Evolutionary conservation across 108 stramenopile genomes (phyloP), one percentile per base, ranked within the genome.

Genomic region (Poteriospumella lacustris): DNA sequence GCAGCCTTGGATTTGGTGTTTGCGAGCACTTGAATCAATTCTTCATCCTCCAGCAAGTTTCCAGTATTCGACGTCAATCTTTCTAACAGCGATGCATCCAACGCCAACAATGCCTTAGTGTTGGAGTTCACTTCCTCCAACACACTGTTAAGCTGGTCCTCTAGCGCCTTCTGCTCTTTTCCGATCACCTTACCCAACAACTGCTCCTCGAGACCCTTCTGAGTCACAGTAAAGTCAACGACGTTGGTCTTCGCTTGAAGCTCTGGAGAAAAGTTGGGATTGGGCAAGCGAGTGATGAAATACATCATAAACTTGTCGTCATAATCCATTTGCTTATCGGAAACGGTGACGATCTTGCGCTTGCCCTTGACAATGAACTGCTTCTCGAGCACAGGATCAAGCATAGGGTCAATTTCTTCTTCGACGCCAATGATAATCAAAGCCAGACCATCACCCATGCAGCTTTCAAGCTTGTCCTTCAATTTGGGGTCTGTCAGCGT

Each of bases 231-330:
- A 72, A 94, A 94, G 87, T 94, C 92, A 31, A 94, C 92, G 68
- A 94, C 80, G 0, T 92, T 94, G 26, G 92, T 93, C 87, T 94
- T 94, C 2, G 94, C 92, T 83, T 94, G 94, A 39, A 93, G 84
- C 84, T 94, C 94, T 28, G 94, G 94, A 58, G 86, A 86, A 59
- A 94, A 94, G 78, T 76, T 90, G 39, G 94, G 94, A 85, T 94
- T 94, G 64, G 94, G 92, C 67, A 94, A 82, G 33, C 94, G 77
- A 33, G 92, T 91, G 42, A 94, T 92, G 83, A 94, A 94, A 80
- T 89, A 94, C 78, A 91, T 67, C 78, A 80, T 82, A 80, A 94
- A 94, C 40, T 84, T 87, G 9, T 90, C 89, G 85, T 92, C 88
- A 76, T 82, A 92, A 80, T 93, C 92, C 92, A 92, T 91, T 85